These are phyloP conservation scores for Nigrospora sphaerica DNA, from an alignment of 2,329 filamentous ascomycete species.

Conservation along the genomic window DNA sequence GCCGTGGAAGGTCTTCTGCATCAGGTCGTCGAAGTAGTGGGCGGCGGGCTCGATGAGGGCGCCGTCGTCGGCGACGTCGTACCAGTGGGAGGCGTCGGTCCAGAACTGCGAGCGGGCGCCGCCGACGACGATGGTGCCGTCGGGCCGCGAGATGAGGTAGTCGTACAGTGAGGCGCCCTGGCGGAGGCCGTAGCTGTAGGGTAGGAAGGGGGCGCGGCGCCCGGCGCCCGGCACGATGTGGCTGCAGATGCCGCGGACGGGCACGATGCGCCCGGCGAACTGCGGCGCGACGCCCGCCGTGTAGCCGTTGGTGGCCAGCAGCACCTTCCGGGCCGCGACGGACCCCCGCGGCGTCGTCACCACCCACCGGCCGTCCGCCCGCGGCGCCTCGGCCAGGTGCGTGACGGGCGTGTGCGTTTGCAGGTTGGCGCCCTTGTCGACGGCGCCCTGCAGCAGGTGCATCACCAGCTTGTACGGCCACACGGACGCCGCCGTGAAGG, in stretches of 20 bases:
- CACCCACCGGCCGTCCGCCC: slow-evolving; percentile 24
- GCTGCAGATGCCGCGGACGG: slow-evolving; percentile 19
- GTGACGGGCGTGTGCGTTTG: slow-evolving; percentile 12
- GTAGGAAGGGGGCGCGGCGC: neutral
- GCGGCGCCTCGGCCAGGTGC: slow-evolving; percentile 5
- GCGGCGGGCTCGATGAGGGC: slow-evolving; percentile 29
- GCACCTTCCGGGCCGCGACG: slow-evolving; percentile 39
- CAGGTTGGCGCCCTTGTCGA: slow-evolving; percentile 8
- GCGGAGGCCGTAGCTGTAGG: slow-evolving; percentile 2
- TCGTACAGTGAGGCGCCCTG: neutral
- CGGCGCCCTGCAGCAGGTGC: slow-evolving; percentile 3
- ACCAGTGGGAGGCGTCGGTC: slow-evolving; percentile 29
- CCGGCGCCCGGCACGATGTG: neutral
- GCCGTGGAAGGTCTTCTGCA: slow-evolving; percentile 38
- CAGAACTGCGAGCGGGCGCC: slow-evolving; percentile 22
- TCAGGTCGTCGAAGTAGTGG: slow-evolving; percentile 37
- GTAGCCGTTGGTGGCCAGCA: slow-evolving; percentile 28
- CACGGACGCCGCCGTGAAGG: slow-evolving; percentile 11
- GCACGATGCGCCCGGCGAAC: slow-evolving; percentile 21
- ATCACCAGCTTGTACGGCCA: slow-evolving; percentile 12
- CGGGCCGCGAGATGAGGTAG: slow-evolving; percentile 22
- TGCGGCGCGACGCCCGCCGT: slow-evolving; percentile 21
- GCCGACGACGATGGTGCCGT: slow-evolving; percentile 33
- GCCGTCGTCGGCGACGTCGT: slow-evolving; percentile 33
- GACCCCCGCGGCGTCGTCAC: slow-evolving; percentile 46